A percentile compares a stretch with the other conserved stretches of the same genome.
phyloP scores from a whole-genome alignment of 2,329 filamentous ascomycete species.

The Trichoderma asperellum region DNA sequence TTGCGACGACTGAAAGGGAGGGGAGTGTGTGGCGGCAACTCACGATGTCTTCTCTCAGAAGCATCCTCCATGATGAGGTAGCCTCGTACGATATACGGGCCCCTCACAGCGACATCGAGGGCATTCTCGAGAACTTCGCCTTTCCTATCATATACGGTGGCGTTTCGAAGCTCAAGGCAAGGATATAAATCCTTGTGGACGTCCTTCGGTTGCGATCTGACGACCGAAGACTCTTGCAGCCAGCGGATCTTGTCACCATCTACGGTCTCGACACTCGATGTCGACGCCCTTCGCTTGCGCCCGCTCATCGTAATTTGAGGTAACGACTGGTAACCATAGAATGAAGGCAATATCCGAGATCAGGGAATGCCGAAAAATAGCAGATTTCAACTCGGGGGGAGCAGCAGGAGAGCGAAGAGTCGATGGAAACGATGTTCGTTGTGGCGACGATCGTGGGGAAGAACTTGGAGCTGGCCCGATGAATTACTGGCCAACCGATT shows the following conservation, averaged over 20 bases:
- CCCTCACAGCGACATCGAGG: conserved; percentile 61
- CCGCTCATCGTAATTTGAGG: conserved; percentile 19
- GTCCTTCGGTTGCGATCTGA: conserved; percentile 37
- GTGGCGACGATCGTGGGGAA: neutral
- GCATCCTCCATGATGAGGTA: conserved; percentile 57
- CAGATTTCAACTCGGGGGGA: neutral
- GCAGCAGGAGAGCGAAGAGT: neutral
- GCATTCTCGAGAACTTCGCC: conserved; percentile 62
- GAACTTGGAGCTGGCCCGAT: neutral
- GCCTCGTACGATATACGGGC: conserved; percentile 66
- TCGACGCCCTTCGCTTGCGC: conserved; percentile 48
- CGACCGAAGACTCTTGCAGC: conserved; percentile 42
- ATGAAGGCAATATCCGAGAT: neutral
- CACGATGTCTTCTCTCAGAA: conserved; percentile 43
- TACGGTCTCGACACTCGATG: conserved; percentile 51
- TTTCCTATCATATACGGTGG: conserved; percentile 59
- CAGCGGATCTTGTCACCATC: conserved; percentile 44
- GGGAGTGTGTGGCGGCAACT: conserved; percentile 33
- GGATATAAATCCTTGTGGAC: conserved; percentile 58
- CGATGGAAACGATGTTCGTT: neutral
- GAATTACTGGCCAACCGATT: neutral
- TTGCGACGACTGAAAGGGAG: neutral
- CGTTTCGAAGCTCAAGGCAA: conserved; percentile 64
- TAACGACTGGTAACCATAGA: neutral
- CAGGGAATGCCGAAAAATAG: neutral